A percentile compares a stretch with the other conserved stretches of the same genome.
These are phyloP conservation scores for Zymoseptoria brevis DNA, from an alignment of 2,329 filamentous ascomycete species.

Conservation along the genomic window DNA sequence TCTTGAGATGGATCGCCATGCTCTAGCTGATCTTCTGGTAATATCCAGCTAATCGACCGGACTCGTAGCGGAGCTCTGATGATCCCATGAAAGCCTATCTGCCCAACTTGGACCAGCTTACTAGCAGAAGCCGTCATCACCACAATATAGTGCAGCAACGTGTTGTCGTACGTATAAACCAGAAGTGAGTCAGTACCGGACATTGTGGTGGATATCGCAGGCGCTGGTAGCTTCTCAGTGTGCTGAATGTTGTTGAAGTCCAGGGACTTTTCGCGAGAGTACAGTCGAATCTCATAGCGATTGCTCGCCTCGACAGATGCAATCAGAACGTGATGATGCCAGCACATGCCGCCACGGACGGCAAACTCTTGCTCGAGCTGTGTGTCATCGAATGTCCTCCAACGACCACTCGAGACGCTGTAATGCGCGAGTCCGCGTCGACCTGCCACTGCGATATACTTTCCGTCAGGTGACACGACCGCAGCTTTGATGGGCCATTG, in stretches of 20 bases:
- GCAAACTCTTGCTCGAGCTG: conserved; percentile 82
- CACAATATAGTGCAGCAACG: conserved; percentile 91
- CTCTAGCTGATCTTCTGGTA: conserved; percentile 81
- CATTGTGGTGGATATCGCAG: conserved; percentile 81
- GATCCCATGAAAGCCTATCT: conserved; percentile 95
- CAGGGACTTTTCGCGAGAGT: conserved; percentile 75
- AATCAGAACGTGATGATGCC: conserved; percentile 92
- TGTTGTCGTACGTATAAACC: conserved; percentile 94
- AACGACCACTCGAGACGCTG: conserved; percentile 84
- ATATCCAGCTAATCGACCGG: conserved; percentile 86
- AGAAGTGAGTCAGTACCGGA: conserved; percentile 91
- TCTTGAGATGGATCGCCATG: conserved; percentile 94
- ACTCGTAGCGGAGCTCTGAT: conserved; percentile 89
- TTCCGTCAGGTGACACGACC: conserved; percentile 81
- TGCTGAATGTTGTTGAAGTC: conserved; percentile 67
- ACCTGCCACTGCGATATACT: conserved; percentile 95
- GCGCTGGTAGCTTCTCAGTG: conserved; percentile 67
- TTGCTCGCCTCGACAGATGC: conserved; percentile 82
- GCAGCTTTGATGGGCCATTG: conserved; percentile 90
- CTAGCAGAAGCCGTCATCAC: conserved; percentile 57
- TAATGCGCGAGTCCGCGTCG: conserved; percentile 88
- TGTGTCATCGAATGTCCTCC: conserved; percentile 85
- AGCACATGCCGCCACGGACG: conserved; percentile 93
- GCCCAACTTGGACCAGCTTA: conserved; percentile 83
- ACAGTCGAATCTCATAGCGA: conserved; percentile 74